These are phyloP conservation scores for Saksenaea oblongispora DNA, from an alignment of 371 early-diverging fungal genomes.

Conservation along the genomic window DNA sequence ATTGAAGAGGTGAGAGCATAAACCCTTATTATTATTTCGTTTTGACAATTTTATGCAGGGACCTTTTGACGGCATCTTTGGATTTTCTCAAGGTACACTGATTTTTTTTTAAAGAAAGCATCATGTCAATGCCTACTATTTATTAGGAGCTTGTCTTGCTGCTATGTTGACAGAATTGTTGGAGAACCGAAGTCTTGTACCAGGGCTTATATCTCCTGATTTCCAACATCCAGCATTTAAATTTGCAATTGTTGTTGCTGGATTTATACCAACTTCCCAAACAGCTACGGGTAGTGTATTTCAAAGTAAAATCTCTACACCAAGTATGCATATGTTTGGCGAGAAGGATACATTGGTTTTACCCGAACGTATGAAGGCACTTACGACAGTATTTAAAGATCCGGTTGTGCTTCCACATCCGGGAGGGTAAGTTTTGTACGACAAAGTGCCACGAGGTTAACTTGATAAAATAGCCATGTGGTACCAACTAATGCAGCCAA, in stretches of 20 bases:
- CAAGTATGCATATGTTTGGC: slow-evolving; percentile 73
- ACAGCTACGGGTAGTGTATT: slow-evolving; percentile 42
- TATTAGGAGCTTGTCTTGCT: slow-evolving; percentile 61
- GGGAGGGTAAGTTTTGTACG: slow-evolving; percentile 47
- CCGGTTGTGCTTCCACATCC: slow-evolving; percentile 41
- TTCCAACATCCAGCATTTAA: slow-evolving; percentile 52
- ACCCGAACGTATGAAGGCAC: slow-evolving; percentile 42
- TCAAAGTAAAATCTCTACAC: slow-evolving; percentile 45
- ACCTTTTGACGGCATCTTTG: slow-evolving; percentile 75
- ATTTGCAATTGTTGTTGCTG: slow-evolving; percentile 65
- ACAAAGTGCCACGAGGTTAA: neutral
- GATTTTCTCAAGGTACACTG: slow-evolving; percentile 65
- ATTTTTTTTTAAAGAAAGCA: neutral
- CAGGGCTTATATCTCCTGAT: slow-evolving; percentile 27
- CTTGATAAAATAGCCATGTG: slow-evolving; percentile 55
- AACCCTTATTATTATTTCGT: neutral
- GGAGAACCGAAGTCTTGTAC: slow-evolving; percentile 30
- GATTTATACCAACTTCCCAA: slow-evolving; percentile 51
- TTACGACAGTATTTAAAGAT: slow-evolving; percentile 42
- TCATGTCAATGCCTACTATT: neutral
- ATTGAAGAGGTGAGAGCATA: slow-evolving; percentile 49
- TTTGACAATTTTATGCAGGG: slow-evolving; percentile 37
- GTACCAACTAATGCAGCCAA: slow-evolving; percentile 68
- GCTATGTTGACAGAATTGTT: slow-evolving; percentile 56
- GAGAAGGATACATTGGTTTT: slow-evolving; percentile 52